These are phyloP conservation scores for Acer yangbiense DNA, from an alignment of 345 rosid genomes.

Conservation along the genomic window DNA sequence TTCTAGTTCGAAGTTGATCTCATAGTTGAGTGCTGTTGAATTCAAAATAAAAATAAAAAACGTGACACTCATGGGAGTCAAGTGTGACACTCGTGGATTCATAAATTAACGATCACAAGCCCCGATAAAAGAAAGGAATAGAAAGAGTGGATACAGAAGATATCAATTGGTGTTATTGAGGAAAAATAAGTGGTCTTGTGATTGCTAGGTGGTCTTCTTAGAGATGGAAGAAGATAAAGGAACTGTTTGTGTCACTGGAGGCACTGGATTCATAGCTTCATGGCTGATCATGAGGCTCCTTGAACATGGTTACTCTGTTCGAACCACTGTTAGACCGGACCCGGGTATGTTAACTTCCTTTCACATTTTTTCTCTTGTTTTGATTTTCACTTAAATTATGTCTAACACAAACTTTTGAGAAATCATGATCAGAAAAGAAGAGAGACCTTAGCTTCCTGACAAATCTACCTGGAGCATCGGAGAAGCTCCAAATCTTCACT, in stretches of 20 bases:
- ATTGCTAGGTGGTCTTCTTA: not conserved
- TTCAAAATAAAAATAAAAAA: too few relatives aligned
- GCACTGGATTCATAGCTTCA: constrained; percentile 56
- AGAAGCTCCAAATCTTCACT: constrained; percentile 44
- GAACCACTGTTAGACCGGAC: constrained; percentile 47
- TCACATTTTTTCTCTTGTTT: not conserved
- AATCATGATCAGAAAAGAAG: constrained; percentile 35
- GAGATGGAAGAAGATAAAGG: constrained; percentile 22
- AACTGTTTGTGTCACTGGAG: constrained; percentile 58
- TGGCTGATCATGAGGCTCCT: constrained; percentile 63
- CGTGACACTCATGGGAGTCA: too few relatives aligned
- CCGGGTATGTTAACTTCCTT: constrained; percentile 24
- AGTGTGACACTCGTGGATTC: too few relatives aligned
- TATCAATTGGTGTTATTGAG: too few relatives aligned
- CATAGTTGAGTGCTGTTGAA: too few relatives aligned
- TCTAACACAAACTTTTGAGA: not conserved
- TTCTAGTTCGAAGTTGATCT: too few relatives aligned
- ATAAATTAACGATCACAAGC: too few relatives aligned
- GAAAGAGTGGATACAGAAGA: too few relatives aligned
- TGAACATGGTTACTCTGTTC: constrained; percentile 50
- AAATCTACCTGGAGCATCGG: constrained; percentile 53
- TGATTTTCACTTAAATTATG: not conserved
- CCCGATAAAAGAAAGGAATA: too few relatives aligned
- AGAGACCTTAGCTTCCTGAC: constrained; percentile 61
- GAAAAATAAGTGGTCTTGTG: not conserved